phyloP scores from a whole-genome alignment of 768 basidiomycete genomes.

The Daedalea quercina region DNA sequence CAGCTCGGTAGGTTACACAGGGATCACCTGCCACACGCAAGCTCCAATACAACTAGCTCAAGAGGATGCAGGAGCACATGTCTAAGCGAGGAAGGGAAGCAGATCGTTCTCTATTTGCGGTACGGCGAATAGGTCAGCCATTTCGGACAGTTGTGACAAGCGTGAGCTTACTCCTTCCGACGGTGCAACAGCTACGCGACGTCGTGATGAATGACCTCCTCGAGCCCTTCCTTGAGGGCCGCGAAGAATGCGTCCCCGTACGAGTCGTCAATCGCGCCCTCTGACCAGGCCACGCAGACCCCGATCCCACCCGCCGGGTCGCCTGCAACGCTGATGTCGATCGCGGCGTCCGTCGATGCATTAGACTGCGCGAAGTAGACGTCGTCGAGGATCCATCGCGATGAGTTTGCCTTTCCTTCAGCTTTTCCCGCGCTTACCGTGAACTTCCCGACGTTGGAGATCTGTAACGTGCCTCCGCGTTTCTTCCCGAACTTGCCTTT shows the following conservation, averaged over 20 bases:
- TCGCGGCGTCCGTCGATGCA: conserved; percentile 8
- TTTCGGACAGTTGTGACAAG: neutral
- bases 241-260: conserved; percentile 13
- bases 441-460: conserved; percentile 35
- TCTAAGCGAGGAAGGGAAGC: no score
- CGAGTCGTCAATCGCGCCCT: conserved; percentile 12
- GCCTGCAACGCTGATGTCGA: conserved; percentile 17
- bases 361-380: conserved; percentile 16
- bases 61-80: no score
- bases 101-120: no score
- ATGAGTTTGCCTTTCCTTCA: neutral
- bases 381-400: conserved; percentile 14
- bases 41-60: no score
- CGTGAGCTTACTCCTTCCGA: no score
- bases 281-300: conserved; percentile 13
- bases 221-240: conserved; percentile 5
- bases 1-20: no score
- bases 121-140: neutral
- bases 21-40: no score
- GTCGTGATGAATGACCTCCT: conserved; percentile 1
- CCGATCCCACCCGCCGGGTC: conserved; percentile 13
- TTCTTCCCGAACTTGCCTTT: conserved; percentile 26
- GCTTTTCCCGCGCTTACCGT: neutral
- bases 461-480: conserved; percentile 24
- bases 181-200: neutral